A percentile compares a stretch with the other conserved stretches of the same genome.
phyloP scores from a whole-genome alignment of 164 flowering plant genomes.

The Piper longum region DNA sequence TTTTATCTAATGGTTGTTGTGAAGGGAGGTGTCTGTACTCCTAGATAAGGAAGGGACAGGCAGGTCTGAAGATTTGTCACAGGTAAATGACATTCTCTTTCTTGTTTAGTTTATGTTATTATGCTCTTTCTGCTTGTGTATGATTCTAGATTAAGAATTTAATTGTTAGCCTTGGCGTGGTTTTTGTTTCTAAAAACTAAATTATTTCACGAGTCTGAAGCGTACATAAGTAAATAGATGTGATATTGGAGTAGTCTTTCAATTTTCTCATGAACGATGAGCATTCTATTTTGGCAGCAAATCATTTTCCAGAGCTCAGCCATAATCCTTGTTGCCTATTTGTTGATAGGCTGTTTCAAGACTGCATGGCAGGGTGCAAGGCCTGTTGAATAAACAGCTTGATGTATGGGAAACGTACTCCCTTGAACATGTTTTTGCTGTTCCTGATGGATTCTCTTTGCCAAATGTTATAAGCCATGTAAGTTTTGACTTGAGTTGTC shows the following conservation, averaged over 20 bases:
- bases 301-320: neutral
- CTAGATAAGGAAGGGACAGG: constrained; percentile 28
- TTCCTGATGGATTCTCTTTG: constrained; percentile 56
- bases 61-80: constrained; percentile 28
- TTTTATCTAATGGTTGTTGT: neutral
- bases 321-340: constrained; percentile 1
- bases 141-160: neutral
- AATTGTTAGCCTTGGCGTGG: neutral
- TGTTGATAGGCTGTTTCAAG: constrained; percentile 37
- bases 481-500: neutral
- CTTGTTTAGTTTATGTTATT: neutral
- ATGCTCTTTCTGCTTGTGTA: neutral
- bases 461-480: constrained; percentile 35
- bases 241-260: neutral
- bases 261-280: too few relatives aligned
- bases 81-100: constrained; percentile 21
- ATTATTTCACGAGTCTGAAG: neutral
- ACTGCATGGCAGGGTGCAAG: constrained; percentile 31
- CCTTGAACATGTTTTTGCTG: constrained; percentile 48
- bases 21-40: constrained; percentile 37
- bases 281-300: too few relatives aligned
- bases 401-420: constrained; percentile 75
- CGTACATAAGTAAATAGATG: neutral
- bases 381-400: constrained; percentile 39
- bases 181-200: neutral